A percentile compares a stretch with the other conserved stretches of the same genome.
Evolutionary conservation across 768 basidiomycete species (phyloP).

Genomic region (Chalciporus sphaerocephalus): DNA sequence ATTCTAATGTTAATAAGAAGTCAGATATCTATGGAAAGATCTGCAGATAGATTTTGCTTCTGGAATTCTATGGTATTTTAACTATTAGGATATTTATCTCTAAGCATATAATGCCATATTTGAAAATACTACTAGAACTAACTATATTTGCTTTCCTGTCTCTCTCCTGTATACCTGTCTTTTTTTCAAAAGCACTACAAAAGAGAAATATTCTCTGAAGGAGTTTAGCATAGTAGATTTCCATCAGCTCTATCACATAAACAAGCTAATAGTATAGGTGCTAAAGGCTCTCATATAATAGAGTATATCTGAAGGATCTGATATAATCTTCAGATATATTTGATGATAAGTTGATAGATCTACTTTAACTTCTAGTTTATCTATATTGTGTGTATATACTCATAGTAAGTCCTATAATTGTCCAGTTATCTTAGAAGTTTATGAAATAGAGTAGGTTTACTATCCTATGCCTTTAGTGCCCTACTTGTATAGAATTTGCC

Average conservation of each 20-base stretch:
- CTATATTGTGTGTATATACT: conserved; percentile 14
- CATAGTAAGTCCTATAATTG: conserved; percentile 3
- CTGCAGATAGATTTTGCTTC: too few species aligned
- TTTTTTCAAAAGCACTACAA: background rate
- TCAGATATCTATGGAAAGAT: too few species aligned
- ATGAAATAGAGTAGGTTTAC: conserved; percentile 10
- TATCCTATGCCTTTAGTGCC: background rate
- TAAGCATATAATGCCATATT: conserved; percentile 12
- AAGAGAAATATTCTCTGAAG: conserved; percentile 2
- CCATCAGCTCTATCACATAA: background rate
- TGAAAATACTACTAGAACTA: conserved; percentile 4
- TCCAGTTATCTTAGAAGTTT: conserved; percentile 8
- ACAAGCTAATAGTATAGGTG: conserved; percentile 9
- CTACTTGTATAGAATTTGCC: background rate
- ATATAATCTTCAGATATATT: background rate
- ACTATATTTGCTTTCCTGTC: background rate
- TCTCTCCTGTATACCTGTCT: background rate
- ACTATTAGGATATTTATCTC: conserved; percentile 4
- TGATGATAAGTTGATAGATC: conserved; percentile 7
- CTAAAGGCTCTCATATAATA: conserved; percentile 6
- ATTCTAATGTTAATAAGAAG: too few species aligned
- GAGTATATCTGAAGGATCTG: background rate
- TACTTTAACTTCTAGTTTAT: conserved; percentile 9
- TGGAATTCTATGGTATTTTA: background rate
- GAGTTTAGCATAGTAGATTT: background rate